Base-by-base conservation (phyloP, 306 rosid genomes). In the Corylus americana region DNA sequence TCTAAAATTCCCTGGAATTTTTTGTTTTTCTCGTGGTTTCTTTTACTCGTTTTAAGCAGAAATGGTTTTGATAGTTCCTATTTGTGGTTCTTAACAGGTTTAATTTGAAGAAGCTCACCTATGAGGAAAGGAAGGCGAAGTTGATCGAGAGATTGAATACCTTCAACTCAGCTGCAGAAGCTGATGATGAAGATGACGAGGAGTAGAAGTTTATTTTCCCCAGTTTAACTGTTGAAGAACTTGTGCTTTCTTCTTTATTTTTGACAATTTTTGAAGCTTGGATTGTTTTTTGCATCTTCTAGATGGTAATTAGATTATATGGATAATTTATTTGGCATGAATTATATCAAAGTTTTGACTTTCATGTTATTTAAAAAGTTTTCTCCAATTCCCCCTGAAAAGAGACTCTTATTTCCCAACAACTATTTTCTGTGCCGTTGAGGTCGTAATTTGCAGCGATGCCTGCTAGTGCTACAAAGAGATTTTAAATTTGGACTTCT, bases 41-140 rank as follows among this genome's bases (percentile, higher is more conserved):
- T 58, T 5, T 42, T 42, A 42, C 20, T 12, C n/a, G 4, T 42
- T 7, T 11, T 47, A 1, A 49, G 3, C 18, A 63, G 35, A 20
- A 16, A 8, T 3, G 44, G 17, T 17, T 55, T 20, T 73, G 31
- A 48, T 11, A 7, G 11, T 55, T 13, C 12, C 61, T 69, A 16
- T 64, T 11, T 25, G 77, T 18, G 64, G 39, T 57, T 18, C 45
- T 48, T 13, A 5, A 68, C 74, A 91, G 96, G 81, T 87, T 44
- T 74, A 87, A 91, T 70, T 76, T 84, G 80, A 91, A 91, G 88
- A 93, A 87, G 86, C 94, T 93, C 61, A 91, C 96, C 5, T 91
- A 87, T 2, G 94, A 91, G 27, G 88, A 93, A 80, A 84, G 97
- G 76, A 93, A 91, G 81, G 75, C 74, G 5, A 82, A 79, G 53